A percentile compares a stretch with the other conserved stretches of the same genome.
phyloP scores from a whole-genome alignment of 176 grass and related monocot species.

The Bromus sterilis region DNA sequence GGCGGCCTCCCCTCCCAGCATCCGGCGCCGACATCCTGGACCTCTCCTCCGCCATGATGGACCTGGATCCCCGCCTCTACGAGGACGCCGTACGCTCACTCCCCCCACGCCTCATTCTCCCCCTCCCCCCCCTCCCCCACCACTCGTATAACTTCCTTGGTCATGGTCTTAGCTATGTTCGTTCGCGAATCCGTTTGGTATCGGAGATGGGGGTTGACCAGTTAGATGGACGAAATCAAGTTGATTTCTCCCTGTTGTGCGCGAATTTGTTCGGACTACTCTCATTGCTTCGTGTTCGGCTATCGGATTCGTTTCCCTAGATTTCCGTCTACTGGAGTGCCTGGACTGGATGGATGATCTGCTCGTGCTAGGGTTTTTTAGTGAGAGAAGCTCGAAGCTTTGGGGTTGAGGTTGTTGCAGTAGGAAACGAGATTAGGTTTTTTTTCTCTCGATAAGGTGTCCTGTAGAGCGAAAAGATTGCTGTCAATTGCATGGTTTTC shows the following conservation, averaged over 20 bases:
- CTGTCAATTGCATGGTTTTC: background rate
- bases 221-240: background rate
- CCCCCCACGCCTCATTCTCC: background rate
- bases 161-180: background rate
- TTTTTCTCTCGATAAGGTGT: background rate
- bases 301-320: background rate
- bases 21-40: slow-evolving; percentile 5
- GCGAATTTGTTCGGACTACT: background rate
- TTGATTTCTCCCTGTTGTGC: background rate
- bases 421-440: background rate
- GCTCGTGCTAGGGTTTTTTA: slow-evolving; percentile 9
- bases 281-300: background rate
- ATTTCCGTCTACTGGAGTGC: background rate
- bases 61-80: slow-evolving; percentile 77
- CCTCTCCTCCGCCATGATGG: slow-evolving; percentile 45
- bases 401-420: background rate
- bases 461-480: background rate
- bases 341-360: background rate
- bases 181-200: background rate
- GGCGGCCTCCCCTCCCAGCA: background rate
- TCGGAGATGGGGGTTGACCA: background rate
- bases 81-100: slow-evolving; percentile 54
- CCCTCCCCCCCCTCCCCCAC: background rate
- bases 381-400: background rate
- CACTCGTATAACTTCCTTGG: background rate